Conservation (phyloP, 768 basidiomycete species). For the Tricholoma sp. region DNA sequence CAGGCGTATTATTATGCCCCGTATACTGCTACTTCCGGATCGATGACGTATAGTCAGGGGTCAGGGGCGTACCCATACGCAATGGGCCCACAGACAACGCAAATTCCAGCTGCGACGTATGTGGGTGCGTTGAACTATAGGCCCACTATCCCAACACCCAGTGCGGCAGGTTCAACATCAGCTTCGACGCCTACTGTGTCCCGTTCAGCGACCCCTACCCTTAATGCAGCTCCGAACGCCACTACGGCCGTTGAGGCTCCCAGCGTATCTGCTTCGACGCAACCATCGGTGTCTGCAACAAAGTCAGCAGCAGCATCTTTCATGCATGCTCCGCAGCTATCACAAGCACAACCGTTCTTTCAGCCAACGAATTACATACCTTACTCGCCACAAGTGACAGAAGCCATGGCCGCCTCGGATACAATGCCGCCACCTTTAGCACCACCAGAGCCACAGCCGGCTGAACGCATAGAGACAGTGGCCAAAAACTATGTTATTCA, state of each 20-base stretch:
- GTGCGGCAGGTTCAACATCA: not conserved
- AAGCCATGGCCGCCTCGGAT: not conserved
- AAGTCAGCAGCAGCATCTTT: conserved; percentile 2
- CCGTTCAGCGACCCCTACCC: not conserved
- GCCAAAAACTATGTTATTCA: conserved; percentile 71
- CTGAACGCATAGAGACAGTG: conserved; percentile 42
- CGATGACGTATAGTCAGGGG: conserved; percentile 13
- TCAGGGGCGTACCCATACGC: conserved; percentile 6
- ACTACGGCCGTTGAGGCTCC: not conserved
- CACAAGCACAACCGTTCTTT: conserved; percentile 11
- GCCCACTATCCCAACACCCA: not conserved
- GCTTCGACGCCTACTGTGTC: not conserved
- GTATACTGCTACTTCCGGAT: conserved; percentile 9
- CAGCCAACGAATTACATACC: conserved; percentile 12
- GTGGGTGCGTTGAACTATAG: not conserved
- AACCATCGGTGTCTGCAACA: conserved; percentile 2
- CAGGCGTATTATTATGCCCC: conserved; percentile 9
- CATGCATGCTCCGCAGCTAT: not conserved
- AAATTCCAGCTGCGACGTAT: conserved; percentile 4
- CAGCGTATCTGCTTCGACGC: not conserved
- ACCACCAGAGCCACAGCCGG: conserved; percentile 20
- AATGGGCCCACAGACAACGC: not conserved
- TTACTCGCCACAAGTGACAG: conserved; percentile 13
- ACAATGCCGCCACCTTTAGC: not conserved
- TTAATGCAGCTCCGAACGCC: not conserved